Base-by-base conservation (phyloP, 805 yeast species). In the Ogataea pilisensis region DNA sequence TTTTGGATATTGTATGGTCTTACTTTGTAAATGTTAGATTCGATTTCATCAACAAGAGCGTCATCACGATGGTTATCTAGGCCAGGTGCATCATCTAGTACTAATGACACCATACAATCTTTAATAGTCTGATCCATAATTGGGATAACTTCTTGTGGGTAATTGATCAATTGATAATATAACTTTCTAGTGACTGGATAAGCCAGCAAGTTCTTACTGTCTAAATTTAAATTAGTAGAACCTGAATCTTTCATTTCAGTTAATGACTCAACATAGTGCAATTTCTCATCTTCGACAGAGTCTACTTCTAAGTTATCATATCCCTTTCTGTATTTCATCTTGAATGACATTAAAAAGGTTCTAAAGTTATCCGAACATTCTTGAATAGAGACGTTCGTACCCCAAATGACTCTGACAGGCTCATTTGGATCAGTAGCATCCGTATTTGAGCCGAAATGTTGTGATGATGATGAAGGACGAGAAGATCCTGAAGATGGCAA, bases 51-150 rank as follows among this genome's bases (percentile, higher is more conserved):
- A 18, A 75, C 67, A 35, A 69, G 61, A 30, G 61, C 60, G 46
- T 82, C 60, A 46, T 82, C 62, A 41, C 59, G 57, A n/a, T 45
- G 41, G 19, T 66, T 61, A 28, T 59, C 59, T 18, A 53, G 45
- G 18, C 57, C 62, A 6, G 63, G 53, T 12, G 61, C 53, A 53
- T 72, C 63, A 47, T 82, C 88, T 44, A 79, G 66, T 17, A 80
- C 80, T 16, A 85, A 60, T 12, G 87, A 80, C 20, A 88, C 82
- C 78, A 93, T 78, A 54, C 89, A 82, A 59, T 91, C 96, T 59
- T 88, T 89, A 42, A 90, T 75, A 4, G 96, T 82, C 57, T 90
- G 96, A 72, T 93, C 99, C 97, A 93, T 90, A 53, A 93, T 87
- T 9, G 99, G 97, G 41, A 93, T 81, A 29, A 93, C 87, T 70